These are phyloP conservation scores for Saturnispora saitoi DNA, from an alignment of 805 yeast genomes.

Conservation along the genomic window DNA sequence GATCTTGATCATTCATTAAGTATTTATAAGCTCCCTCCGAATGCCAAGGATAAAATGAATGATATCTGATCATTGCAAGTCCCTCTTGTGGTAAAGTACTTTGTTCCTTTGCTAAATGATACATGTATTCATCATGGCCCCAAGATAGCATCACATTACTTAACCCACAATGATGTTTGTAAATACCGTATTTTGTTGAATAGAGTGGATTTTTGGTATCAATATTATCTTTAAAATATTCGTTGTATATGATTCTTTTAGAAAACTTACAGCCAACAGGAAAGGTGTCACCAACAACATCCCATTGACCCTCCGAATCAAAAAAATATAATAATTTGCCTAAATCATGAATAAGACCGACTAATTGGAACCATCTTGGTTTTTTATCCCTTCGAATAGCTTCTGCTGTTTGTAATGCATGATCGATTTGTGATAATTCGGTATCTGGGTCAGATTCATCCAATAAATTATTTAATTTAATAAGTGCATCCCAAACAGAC, in stretches of 20 bases:
- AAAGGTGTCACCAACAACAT: constrained; percentile 72
- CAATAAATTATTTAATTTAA: constrained; percentile 48
- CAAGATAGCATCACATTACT: constrained; percentile 65
- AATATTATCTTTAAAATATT: constrained; percentile 51
- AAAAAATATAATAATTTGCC: constrained; percentile 63
- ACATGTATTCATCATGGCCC: constrained; percentile 80
- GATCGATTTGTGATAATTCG: constrained; percentile 65
- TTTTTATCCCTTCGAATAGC: constrained; percentile 59
- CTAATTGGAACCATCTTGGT: constrained; percentile 71
- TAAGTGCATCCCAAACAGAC: constrained; percentile 67
- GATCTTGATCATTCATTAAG: constrained; percentile 56
- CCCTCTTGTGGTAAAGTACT: constrained; percentile 58
- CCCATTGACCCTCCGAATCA: constrained; percentile 73
- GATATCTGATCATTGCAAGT: constrained; percentile 66
- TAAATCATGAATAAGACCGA: constrained; percentile 63
- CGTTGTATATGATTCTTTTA: constrained; percentile 50
- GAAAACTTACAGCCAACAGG: constrained; percentile 66
- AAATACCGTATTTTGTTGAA: constrained; percentile 58
- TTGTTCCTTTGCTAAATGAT: constrained; percentile 57
- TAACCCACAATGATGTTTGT: constrained; percentile 54
- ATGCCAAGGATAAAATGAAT: constrained; percentile 72
- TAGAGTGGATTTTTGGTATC: constrained; percentile 57
- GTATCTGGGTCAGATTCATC: constrained; percentile 75
- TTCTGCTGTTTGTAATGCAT: constrained; percentile 69
- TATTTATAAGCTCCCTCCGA: constrained; percentile 58